phyloP scores from a whole-genome alignment of 1,139 yeast species.

The Lodderomyces margitis region DNA sequence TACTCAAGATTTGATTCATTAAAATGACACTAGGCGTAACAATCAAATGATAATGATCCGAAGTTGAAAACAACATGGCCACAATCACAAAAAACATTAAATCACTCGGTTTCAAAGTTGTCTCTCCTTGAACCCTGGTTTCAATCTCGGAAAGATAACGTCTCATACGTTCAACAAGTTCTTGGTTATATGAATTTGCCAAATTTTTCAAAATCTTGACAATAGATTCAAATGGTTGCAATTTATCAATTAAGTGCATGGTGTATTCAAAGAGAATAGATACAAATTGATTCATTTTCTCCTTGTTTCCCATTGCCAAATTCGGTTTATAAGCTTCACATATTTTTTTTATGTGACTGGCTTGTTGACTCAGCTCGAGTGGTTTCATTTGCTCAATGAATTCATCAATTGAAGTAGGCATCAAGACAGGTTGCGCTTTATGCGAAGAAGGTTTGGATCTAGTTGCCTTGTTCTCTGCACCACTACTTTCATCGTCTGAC shows the following conservation, averaged over 20 bases:
- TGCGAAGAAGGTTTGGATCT: slow-evolving; percentile 11
- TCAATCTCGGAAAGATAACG: slow-evolving; percentile 45
- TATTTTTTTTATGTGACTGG: slow-evolving; percentile 52
- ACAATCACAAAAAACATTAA: slow-evolving; percentile 65
- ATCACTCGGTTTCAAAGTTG: slow-evolving; percentile 45
- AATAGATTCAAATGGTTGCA: slow-evolving; percentile 36
- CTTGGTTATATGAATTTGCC: slow-evolving; percentile 55
- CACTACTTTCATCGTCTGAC: slow-evolving; percentile 21
- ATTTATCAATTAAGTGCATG: slow-evolving; percentile 38
- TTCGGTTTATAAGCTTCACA: slow-evolving; percentile 70
- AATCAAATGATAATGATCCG: slow-evolving; percentile 91
- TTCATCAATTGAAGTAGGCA: slow-evolving; percentile 65
- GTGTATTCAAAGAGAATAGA: slow-evolving; percentile 65
- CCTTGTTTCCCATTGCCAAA: slow-evolving; percentile 79
- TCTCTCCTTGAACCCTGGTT: slow-evolving; percentile 34
- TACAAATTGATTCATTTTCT: slow-evolving; percentile 63
- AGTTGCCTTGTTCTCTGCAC: slow-evolving; percentile 18
- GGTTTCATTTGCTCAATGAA: slow-evolving; percentile 30
- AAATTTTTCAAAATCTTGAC: slow-evolving; percentile 54
- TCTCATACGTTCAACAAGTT: slow-evolving; percentile 50
- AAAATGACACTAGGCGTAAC: slow-evolving; percentile 80
- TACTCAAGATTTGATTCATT: slow-evolving; percentile 63
- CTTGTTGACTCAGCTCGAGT: slow-evolving; percentile 42
- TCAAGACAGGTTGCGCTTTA: slow-evolving; percentile 21
- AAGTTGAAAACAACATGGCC: slow-evolving; percentile 83